phyloP scores from a whole-genome alignment of 2,329 filamentous ascomycete genomes.

The Amauroascus niger region DNA sequence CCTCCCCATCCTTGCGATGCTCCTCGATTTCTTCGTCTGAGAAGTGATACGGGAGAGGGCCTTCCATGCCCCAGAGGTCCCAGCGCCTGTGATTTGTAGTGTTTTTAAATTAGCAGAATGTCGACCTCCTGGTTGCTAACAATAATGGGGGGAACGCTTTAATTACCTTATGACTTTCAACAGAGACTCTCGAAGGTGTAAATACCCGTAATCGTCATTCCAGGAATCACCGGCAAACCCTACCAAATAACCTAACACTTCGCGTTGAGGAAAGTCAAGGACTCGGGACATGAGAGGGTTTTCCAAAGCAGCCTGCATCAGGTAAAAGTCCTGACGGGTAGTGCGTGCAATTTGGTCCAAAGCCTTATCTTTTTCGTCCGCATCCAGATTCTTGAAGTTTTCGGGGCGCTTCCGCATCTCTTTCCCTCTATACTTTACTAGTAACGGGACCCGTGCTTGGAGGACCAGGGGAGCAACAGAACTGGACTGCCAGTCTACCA shows the following conservation, averaged over 20 bases:
- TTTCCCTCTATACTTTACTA: slow-evolving; percentile 23
- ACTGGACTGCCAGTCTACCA: slow-evolving; percentile 38
- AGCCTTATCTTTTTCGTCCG: slow-evolving; percentile 5
- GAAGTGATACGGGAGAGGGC: slow-evolving; percentile 13
- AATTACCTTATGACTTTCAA: slow-evolving; percentile 27
- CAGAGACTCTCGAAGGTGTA: slow-evolving; percentile 23
- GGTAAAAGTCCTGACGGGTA: neutral
- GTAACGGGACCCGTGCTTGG: slow-evolving; percentile 18
- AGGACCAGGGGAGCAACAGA: slow-evolving; percentile 26
- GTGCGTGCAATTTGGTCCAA: neutral
- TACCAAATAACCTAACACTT: slow-evolving; percentile 19
- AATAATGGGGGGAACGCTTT: neutral
- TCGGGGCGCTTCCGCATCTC: slow-evolving; percentile 21
- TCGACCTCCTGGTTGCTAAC: neutral
- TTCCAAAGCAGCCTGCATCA: slow-evolving; percentile 5
- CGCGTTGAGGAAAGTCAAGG: slow-evolving; percentile 10
- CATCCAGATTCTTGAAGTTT: slow-evolving; percentile 18
- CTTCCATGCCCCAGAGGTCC: neutral
- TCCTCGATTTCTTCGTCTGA: slow-evolving; percentile 7
- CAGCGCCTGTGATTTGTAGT: slow-evolving; percentile 5
- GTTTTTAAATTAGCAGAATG: neutral
- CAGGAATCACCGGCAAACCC: slow-evolving; percentile 23
- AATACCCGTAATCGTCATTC: slow-evolving; percentile 21
- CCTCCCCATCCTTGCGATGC: slow-evolving; percentile 12
- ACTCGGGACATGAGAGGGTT: slow-evolving; percentile 10